Evolutionary conservation across 2,329 filamentous ascomycete genomes (phyloP), one percentile per base, ranked within the genome.

Genomic region (Aspergillus aculeatinus): DNA sequence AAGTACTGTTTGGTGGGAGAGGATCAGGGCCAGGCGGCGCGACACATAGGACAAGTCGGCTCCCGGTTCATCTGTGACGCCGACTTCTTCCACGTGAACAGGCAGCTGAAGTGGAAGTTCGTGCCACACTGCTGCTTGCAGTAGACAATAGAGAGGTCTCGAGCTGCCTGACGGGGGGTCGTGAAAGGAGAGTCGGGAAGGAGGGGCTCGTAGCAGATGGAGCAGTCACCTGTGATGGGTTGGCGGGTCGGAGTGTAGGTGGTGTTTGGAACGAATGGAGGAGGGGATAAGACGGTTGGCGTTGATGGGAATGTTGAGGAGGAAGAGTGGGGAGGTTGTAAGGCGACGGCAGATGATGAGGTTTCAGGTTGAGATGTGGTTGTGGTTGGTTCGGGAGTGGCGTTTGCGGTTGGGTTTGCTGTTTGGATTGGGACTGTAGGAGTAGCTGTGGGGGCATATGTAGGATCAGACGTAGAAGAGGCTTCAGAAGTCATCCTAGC

Each of bases 21-120:
- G 10, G 10, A 55, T 2, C 9, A n/a, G 3, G 14, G 1, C 31
- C 51, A 53, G 19, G 12, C 16, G 4, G 25, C 2, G 3, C 52
- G 52, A 48, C 58, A 60, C 6, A 47, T 56, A 2, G 58, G 58
- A 51, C 58, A 60, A 10, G 5, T 44, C 39, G 39, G 35, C 33
- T 35, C 2, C 12, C 33, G 33, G 42, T 5, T 14, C 12, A 10
- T 25, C 11, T 21, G 10, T 5, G 5, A 5, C 5, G 1, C n/a
- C 3, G 5, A 16, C 11, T 29, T 23, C 9, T 27, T 9, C 58
- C 58, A 60, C 1, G 19, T 21, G 4, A 56, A n/a, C 27, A 60
- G 52, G 27, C 58, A 60, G 3, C 5, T 29, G 12, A 25, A n/a
- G 21, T 60, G 58, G 27, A 51, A 56, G 21, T 56, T 60, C 1